Conservation (phyloP, 2,329 filamentous ascomycete genomes). For the Aspergillus tamarii region DNA sequence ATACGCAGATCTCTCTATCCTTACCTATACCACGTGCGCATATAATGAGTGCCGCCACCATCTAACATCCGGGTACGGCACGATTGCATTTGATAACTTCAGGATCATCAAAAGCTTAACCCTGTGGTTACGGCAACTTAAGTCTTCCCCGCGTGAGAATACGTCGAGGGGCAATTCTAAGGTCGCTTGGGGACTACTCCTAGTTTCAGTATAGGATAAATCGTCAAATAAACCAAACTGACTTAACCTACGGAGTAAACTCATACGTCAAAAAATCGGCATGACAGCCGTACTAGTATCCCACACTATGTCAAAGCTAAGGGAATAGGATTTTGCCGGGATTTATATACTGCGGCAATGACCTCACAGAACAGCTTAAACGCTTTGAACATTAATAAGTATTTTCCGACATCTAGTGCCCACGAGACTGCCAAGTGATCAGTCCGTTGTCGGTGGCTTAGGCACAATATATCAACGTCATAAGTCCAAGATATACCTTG, state of each 20-base stretch:
- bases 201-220: background rate
- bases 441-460: background rate
- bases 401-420: background rate
- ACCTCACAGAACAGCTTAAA: background rate
- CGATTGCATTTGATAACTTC: background rate
- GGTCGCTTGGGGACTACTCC: background rate
- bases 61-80: background rate
- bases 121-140: background rate
- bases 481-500: background rate
- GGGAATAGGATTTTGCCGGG: background rate
- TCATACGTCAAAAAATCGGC: background rate
- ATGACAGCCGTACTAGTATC: background rate
- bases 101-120: background rate
- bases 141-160: background rate
- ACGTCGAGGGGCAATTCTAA: background rate
- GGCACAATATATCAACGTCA: background rate
- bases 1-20: background rate
- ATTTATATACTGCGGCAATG: background rate
- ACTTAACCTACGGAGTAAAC: background rate
- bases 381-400: background rate
- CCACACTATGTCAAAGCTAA: background rate
- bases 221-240: background rate
- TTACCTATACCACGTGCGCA: background rate
- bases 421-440: background rate
- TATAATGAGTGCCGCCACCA: background rate